A percentile compares a stretch with the other conserved stretches of the same genome.
Conservation (phyloP, 352 stramenopile species). For the Thalassiosira hispida region DNA sequence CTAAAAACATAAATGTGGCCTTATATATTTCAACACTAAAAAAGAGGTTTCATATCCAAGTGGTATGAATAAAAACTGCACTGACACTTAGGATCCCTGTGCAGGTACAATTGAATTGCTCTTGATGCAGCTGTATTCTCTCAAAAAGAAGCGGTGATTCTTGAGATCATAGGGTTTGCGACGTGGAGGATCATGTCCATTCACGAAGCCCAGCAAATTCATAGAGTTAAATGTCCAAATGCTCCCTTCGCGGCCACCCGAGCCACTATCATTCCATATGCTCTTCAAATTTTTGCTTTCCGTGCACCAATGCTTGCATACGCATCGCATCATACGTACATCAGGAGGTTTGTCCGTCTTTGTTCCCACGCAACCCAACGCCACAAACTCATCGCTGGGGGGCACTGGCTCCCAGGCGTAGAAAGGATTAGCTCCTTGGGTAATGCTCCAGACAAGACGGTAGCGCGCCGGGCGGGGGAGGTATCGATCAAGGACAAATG, state of each 20-base stretch:
- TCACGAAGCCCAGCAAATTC: constrained; percentile 85
- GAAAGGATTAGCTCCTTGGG: constrained; percentile 86
- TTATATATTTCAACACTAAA: no score
- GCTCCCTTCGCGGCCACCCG: constrained; percentile 82
- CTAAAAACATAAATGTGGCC: no score
- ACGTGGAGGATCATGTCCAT: constrained; percentile 82
- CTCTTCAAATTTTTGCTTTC: constrained; percentile 81
- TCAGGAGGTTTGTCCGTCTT: constrained; percentile 87
- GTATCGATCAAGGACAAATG: constrained; percentile 87
- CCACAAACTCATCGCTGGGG: constrained; percentile 89
- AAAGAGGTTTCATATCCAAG: no score
- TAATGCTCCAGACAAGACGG: constrained; percentile 90
- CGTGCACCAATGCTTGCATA: constrained; percentile 87
- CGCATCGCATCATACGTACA: constrained; percentile 87
- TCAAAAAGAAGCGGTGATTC: constrained; percentile 84
- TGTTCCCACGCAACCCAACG: constrained; percentile 88
- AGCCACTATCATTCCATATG: constrained; percentile 87
- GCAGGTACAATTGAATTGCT: constrained; percentile 56
- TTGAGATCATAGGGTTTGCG: constrained; percentile 83
- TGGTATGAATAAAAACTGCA: no score
- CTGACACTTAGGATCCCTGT: constrained; percentile 23
- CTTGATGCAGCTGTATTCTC: constrained; percentile 84
- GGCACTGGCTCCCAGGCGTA: constrained; percentile 90
- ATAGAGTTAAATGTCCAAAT: constrained; percentile 88
- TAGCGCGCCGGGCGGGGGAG: constrained; percentile 89